Evolutionary conservation across 805 yeast genomes (phyloP).

Genomic region (Wickerhamomyces strasburgensis): DNA sequence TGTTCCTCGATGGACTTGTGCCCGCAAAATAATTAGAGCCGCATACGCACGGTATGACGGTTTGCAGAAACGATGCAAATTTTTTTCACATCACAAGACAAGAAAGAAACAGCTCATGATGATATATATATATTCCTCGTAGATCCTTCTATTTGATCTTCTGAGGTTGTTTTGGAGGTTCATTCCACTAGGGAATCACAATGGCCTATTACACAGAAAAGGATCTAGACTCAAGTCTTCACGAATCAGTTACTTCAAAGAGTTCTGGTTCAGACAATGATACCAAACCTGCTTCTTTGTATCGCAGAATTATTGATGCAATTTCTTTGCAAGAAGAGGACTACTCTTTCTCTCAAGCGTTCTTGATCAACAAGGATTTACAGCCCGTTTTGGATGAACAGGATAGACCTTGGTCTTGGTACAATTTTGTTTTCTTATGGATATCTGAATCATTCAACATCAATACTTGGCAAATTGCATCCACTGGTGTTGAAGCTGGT

Average conservation of each 20-base stretch:
- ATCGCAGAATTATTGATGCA: not conserved
- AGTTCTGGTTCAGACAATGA: not conserved
- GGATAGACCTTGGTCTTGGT: slow-evolving; percentile 85
- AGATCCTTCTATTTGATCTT: too few relatives aligned
- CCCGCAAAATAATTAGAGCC: too few relatives aligned
- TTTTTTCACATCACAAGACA: too few relatives aligned
- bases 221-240: not conserved
- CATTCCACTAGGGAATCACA: not conserved
- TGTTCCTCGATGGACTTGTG: too few relatives aligned
- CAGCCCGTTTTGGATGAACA: slow-evolving; percentile 64
- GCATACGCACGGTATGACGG: too few relatives aligned
- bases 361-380: slow-evolving; percentile 69
- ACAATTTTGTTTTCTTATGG: slow-evolving; percentile 77
- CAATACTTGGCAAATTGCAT: slow-evolving; percentile 88
- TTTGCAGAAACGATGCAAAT: too few relatives aligned
- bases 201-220: not conserved
- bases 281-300: not conserved
- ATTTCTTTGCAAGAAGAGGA: slow-evolving; percentile 17
- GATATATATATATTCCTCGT: too few relatives aligned
- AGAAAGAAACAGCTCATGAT: too few relatives aligned
- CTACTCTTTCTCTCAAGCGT: slow-evolving; percentile 54
- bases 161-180: too few relatives aligned
- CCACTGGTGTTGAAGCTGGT: slow-evolving; percentile 75
- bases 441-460: slow-evolving; percentile 85
- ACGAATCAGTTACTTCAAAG: not conserved